These are phyloP conservation scores for Mortierella sp. DNA, from an alignment of 371 early-diverging fungal species.

Conservation along the genomic window DNA sequence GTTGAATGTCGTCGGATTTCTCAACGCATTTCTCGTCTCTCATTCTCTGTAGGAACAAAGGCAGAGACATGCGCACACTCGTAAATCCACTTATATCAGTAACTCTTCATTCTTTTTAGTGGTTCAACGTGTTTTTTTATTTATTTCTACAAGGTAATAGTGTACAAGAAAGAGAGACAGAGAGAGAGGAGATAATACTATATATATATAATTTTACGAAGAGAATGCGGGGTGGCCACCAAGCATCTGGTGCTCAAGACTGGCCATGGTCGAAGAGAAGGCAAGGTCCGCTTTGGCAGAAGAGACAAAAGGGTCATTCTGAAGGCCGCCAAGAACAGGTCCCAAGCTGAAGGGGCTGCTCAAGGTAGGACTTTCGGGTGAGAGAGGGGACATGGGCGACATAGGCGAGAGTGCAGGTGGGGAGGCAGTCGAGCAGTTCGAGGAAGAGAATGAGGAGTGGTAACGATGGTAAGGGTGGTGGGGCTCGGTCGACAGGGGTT, in stretches of 20 bases:
- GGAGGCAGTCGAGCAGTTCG: constrained; percentile 25
- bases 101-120: neutral
- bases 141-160: constrained; percentile 10
- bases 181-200: neutral
- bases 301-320: constrained; percentile 20
- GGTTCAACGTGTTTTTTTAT: neutral
- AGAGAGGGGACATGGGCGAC: constrained; percentile 25
- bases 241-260: constrained; percentile 29
- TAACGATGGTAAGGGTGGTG: constrained; percentile 28
- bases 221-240: constrained; percentile 24
- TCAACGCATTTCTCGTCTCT: no score
- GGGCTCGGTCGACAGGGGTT: constrained; percentile 15
- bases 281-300: constrained; percentile 14
- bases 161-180: neutral
- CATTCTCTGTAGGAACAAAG: no score
- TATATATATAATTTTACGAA: neutral
- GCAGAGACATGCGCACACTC: no score
- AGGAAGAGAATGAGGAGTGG: constrained; percentile 34
- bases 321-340: neutral
- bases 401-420: constrained; percentile 34
- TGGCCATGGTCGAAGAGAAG: constrained; percentile 22
- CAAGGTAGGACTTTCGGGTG: constrained; percentile 35
- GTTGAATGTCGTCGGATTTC: no score
- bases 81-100: neutral
- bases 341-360: constrained; percentile 26